These are phyloP conservation scores for Hypomontagnella submonticulosa DNA, from an alignment of 495 filamentous ascomycete genomes.

Conservation along the genomic window DNA sequence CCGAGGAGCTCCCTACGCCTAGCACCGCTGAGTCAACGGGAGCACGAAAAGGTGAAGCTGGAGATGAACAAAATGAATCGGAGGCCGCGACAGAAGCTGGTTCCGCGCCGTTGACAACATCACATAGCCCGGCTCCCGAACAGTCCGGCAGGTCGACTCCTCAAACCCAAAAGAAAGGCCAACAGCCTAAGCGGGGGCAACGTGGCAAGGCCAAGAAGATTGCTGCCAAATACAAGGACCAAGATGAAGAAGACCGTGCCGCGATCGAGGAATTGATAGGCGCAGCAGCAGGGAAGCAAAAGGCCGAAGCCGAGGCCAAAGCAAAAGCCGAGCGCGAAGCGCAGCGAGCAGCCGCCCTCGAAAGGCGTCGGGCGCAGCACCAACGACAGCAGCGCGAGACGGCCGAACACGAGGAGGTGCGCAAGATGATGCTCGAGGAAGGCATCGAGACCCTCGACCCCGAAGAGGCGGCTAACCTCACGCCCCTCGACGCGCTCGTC, in stretches of 20 bases:
- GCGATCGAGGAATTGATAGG: slow-evolving; percentile 86
- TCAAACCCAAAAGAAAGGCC: slow-evolving; percentile 51
- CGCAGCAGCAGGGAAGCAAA: slow-evolving; percentile 66
- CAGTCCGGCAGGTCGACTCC: slow-evolving; percentile 41
- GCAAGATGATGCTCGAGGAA: slow-evolving; percentile 65
- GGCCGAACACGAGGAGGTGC: slow-evolving; percentile 73
- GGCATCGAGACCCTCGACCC: slow-evolving; percentile 56
- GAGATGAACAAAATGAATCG: slow-evolving; percentile 34
- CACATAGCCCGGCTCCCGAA: slow-evolving; percentile 26
- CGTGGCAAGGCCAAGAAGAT: slow-evolving; percentile 86
- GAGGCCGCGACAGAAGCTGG: slow-evolving; percentile 36
- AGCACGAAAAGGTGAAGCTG: slow-evolving; percentile 22
- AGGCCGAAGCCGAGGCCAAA: slow-evolving; percentile 63
- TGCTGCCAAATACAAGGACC: slow-evolving; percentile 89
- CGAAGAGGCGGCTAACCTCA: slow-evolving; percentile 68
- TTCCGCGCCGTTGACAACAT: slow-evolving; percentile 28
- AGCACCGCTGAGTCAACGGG: slow-evolving; percentile 11
- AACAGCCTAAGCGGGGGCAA: slow-evolving; percentile 75
- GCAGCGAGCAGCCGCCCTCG: slow-evolving; percentile 71
- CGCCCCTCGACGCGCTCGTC: slow-evolving; percentile 77
- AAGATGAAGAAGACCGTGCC: slow-evolving; percentile 91
- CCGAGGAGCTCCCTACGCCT: slow-evolving; percentile 30
- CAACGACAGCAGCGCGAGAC: slow-evolving; percentile 70
- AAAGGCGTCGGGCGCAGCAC: slow-evolving; percentile 82
- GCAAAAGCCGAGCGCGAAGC: slow-evolving; percentile 64